A percentile compares a stretch with the other conserved stretches of the same genome.
Conservation (phyloP, 495 filamentous ascomycete species). For the Bombardia bombarda region DNA sequence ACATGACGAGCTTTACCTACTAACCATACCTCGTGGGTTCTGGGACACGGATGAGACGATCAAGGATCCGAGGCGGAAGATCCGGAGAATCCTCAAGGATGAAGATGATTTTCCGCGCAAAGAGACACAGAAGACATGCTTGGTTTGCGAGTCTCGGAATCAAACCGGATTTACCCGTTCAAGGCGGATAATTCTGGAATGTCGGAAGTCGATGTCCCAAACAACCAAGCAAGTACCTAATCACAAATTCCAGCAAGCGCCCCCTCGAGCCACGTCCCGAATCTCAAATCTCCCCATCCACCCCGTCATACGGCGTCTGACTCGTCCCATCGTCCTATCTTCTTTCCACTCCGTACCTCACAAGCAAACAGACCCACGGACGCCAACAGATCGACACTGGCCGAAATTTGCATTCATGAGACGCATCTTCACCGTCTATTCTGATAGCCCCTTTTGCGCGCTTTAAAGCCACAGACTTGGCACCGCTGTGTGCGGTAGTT, state of each 20-base stretch:
- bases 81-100: conserved; percentile 7
- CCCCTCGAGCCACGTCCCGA: too few relatives aligned
- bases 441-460: neutral
- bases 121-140: conserved; percentile 1
- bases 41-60: conserved; percentile 13
- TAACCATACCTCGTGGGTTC: too few relatives aligned
- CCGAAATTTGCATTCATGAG: conserved; percentile 19
- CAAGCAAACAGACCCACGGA: neutral
- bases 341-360: neutral
- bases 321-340: too few relatives aligned
- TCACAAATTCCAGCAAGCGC: too few relatives aligned
- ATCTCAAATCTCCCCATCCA: too few relatives aligned
- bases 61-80: conserved; percentile 6
- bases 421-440: conserved; percentile 4
- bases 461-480: conserved; percentile 14
- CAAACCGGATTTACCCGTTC: conserved; percentile 9
- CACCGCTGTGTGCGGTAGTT: too few relatives aligned
- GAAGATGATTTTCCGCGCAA: conserved; percentile 7
- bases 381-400: neutral
- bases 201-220: neutral
- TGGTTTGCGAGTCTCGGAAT: conserved; percentile 7
- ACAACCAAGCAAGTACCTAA: too few relatives aligned
- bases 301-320: too few relatives aligned
- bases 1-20: too few relatives aligned
- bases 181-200: conserved; percentile 10